Evolutionary conservation across 768 basidiomycete species (phyloP).

Genomic region (Pleurotus salmoneostramineus): DNA sequence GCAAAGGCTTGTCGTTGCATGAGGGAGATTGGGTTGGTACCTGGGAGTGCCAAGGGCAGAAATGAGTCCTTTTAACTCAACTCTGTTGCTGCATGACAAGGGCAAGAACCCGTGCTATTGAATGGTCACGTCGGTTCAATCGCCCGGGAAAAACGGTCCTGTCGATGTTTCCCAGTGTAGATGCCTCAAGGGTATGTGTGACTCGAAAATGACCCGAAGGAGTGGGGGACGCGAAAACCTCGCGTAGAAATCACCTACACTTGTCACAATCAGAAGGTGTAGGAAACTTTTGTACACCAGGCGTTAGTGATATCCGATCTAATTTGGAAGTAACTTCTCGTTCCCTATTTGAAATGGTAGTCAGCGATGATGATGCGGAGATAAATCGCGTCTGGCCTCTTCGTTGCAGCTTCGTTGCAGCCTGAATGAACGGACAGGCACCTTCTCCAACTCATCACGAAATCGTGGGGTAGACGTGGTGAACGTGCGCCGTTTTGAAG

Average conservation of each 20-base stretch:
- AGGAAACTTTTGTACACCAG: neutral
- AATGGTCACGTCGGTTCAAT: neutral
- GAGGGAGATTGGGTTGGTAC: neutral
- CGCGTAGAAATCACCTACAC: slow-evolving; percentile 2
- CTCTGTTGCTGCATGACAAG: neutral
- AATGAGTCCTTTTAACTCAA: neutral
- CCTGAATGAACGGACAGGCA: neutral
- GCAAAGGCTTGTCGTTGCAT: slow-evolving; percentile 1
- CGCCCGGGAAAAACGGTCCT: slow-evolving; percentile 1
- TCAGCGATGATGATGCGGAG: slow-evolving; percentile 5
- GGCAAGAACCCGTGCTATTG: neutral
- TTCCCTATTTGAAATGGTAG: neutral
- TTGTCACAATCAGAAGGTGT: neutral
- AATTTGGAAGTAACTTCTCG: slow-evolving; percentile 8
- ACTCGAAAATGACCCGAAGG: neutral
- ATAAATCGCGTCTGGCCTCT: neutral
- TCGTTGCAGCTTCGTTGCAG: neutral
- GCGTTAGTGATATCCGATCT: slow-evolving; percentile 4
- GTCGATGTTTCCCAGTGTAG: neutral
- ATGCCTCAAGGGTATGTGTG: neutral
- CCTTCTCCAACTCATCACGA: neutral
- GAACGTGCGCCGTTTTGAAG: neutral
- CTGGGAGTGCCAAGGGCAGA: neutral
- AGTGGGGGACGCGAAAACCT: slow-evolving; percentile 6
- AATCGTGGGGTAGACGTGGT: neutral